Evolutionary conservation across 2,329 filamentous ascomycete species (phyloP).

Genomic region (Fusarium heterosporum): DNA sequence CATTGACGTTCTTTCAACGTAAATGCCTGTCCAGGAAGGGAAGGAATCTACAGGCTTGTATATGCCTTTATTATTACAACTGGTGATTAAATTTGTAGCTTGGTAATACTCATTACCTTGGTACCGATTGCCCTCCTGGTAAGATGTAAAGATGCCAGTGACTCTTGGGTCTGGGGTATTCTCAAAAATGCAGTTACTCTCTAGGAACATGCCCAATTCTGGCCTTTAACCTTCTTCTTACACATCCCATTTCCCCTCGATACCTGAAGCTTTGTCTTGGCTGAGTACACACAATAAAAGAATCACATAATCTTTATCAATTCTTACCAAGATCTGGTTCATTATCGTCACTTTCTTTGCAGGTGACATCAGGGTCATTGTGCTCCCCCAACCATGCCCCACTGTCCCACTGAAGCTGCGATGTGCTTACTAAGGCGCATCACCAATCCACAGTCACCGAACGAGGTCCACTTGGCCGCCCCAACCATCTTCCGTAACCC

Average conservation of each 20-base stretch:
- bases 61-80: too few species aligned
- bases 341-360: not conserved
- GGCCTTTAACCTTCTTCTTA: not conserved
- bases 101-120: too few species aligned
- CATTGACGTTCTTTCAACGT: constrained; percentile 7
- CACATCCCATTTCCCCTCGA: not conserved
- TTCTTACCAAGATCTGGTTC: constrained; percentile 9
- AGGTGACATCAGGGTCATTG: constrained; percentile 23
- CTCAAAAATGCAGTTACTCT: not conserved
- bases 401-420: constrained; percentile 28
- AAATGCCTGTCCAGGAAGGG: not conserved
- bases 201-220: not conserved
- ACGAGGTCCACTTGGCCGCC: constrained; percentile 26
- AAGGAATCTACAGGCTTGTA: not conserved
- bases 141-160: not conserved
- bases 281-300: not conserved
- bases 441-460: constrained; percentile 6
- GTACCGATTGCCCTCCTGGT: not conserved
- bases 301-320: constrained; percentile 14
- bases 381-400: constrained; percentile 26
- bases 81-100: too few species aligned
- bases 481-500: constrained; percentile 17
- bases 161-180: not conserved
- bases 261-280: not conserved
- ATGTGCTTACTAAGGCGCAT: constrained; percentile 36